A percentile compares a stretch with the other conserved stretches of the same genome.
These are phyloP conservation scores for Wallacemonas rigidus DNA, from an alignment of 208 protist genomes.

Conservation along the genomic window DNA sequence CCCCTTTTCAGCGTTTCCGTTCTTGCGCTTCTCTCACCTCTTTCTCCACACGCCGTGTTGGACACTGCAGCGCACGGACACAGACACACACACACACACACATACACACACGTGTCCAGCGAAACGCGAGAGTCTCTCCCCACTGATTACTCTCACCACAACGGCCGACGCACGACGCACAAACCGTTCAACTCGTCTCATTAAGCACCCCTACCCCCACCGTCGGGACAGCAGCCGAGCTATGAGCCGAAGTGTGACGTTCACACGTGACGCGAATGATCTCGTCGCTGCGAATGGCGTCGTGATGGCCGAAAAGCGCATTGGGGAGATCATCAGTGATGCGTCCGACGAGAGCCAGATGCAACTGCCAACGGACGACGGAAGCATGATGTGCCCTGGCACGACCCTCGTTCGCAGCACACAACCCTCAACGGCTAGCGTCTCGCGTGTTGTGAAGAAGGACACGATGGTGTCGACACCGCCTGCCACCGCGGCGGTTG, in stretches of 20 bases:
- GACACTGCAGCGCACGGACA: not conserved
- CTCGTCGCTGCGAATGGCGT: not conserved
- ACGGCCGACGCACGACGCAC: too few relatives aligned
- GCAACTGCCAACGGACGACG: not conserved
- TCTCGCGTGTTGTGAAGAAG: not conserved
- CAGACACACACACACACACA: slow-evolving; percentile 6
- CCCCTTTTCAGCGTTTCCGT: slow-evolving; percentile 15
- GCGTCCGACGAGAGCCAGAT: slow-evolving; percentile 8
- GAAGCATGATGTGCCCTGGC: not conserved
- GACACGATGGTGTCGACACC: slow-evolving; percentile 2
- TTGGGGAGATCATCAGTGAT: not conserved
- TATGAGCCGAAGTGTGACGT: not conserved
- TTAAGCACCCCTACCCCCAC: not conserved
- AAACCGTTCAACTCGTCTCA: too few relatives aligned
- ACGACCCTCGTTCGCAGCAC: not conserved
- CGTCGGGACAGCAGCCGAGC: not conserved
- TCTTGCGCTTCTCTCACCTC: slow-evolving; percentile 7
- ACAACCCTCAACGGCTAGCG: not conserved
- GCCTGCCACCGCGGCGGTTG: not conserved
- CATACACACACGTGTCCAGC: not conserved
- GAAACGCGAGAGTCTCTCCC: too few relatives aligned
- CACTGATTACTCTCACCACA: too few relatives aligned
- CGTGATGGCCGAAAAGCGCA: not conserved
- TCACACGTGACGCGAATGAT: not conserved
- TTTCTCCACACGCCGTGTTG: too few relatives aligned